Conservation (phyloP, 768 basidiomycete genomes). For the Erythrobasidium yunnanense region DNA sequence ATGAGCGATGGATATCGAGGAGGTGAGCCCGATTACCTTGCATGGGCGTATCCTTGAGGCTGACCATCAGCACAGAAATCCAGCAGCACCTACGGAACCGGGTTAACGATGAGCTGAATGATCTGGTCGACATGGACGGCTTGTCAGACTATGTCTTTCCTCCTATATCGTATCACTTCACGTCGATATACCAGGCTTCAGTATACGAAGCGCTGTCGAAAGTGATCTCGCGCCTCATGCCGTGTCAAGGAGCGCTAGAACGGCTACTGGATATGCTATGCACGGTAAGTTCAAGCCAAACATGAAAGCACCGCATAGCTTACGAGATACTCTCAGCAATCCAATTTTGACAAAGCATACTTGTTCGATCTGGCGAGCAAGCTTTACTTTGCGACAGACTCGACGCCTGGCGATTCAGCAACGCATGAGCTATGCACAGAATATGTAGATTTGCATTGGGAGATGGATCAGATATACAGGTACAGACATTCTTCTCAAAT, state of each 20-base stretch:
- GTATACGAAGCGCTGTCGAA: slow-evolving; percentile 84
- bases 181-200: slow-evolving; percentile 84
- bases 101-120: slow-evolving; percentile 67
- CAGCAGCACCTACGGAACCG: slow-evolving; percentile 82
- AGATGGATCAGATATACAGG: slow-evolving; percentile 79
- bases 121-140: slow-evolving; percentile 40
- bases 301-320: background rate
- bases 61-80: slow-evolving; percentile 53
- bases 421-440: slow-evolving; percentile 84
- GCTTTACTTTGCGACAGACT: slow-evolving; percentile 85
- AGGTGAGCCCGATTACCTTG: slow-evolving; percentile 48
- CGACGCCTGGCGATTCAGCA: slow-evolving; percentile 75
- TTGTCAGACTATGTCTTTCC: slow-evolving; percentile 34
- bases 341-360: slow-evolving; percentile 85
- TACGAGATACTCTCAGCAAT: slow-evolving; percentile 51
- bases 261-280: slow-evolving; percentile 59
- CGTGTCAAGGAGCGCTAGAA: slow-evolving; percentile 73
- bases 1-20: slow-evolving; percentile 78
- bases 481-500: slow-evolving; percentile 38
- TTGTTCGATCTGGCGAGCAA: slow-evolving; percentile 76
- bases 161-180: slow-evolving; percentile 69
- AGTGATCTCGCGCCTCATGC: slow-evolving; percentile 74
- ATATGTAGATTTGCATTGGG: slow-evolving; percentile 73
- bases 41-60: background rate
- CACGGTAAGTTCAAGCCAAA: slow-evolving; percentile 36